Base-by-base conservation (phyloP, 202 grass and related monocot species). In the Elaeis oleifera region DNA sequence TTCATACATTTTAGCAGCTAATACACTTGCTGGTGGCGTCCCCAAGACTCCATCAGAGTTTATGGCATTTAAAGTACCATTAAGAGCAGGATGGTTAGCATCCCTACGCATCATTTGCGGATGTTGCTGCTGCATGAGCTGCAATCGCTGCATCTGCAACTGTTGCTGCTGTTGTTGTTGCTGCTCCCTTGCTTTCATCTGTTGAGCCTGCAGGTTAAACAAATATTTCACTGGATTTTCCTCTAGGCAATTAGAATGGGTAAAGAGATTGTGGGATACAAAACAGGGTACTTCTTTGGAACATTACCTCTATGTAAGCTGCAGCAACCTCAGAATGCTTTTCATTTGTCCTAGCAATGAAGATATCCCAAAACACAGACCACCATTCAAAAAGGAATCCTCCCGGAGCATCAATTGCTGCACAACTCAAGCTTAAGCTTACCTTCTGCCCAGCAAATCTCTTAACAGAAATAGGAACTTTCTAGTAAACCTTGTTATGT, bases 351-450 rank as follows among this genome's bases (percentile, higher is more conserved):
- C 87, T 85, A 44, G 79, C 79, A 63, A 89, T 82, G 69, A 92
- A 97, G 69, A 97, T 92, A 71, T 97, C 94, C 94, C 88, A 92
- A 75, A 97, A 97, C 32, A 97, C 87, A 52, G 94, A 97, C 94
- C 94, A 97, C 94, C 94, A 97, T 68, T 97, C 88, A 49, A 97
- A 97, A 58, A 97, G 88, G 61, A 97, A 97, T 7, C 88, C 88
- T 21, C 88, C 88, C 16, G 94, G 94, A 64, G 94, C 88, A 65
- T 97, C 94, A 73, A 92, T 97, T 4, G 94, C 88, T 90, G 70
- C 58, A 49, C 28, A 67, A 75, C 50, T 29, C 23, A 58, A 72
- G 11, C 15, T 7, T 53, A 8, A 44, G 11, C 0, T 44, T 44
- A 44, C 36, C 36, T 44, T 44, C 36, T 44, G 36, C 36, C 6